Percentiles rank a stretch among this genome's conserved stretches.
Conservation (phyloP, 208 protist species). For the Leishmania turanica region DNA sequence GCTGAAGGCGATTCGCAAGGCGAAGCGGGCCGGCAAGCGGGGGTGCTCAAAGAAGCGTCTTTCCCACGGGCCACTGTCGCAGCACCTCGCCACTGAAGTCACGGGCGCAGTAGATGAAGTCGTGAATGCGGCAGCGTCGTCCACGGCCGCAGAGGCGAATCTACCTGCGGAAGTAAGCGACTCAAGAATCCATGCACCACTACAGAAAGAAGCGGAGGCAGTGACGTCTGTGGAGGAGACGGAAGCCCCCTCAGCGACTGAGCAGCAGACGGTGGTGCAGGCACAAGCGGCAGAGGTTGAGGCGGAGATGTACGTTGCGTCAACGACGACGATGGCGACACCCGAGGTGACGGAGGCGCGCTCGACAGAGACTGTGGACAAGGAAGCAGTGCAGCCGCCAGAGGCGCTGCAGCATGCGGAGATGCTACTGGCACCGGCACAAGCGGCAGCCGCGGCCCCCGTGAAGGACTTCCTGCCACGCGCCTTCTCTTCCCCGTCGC, state of each 20-base stretch:
- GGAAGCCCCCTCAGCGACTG: conserved; percentile 8
- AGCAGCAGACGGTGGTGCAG: conserved; percentile 9
- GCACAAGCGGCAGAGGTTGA: neutral
- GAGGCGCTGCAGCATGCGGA: neutral
- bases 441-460: neutral
- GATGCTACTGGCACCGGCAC: neutral
- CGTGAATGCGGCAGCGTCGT: neutral
- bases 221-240: conserved; percentile 16
- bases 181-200: conserved; percentile 9
- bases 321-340: neutral
- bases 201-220: conserved; percentile 15
- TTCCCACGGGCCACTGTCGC: neutral
- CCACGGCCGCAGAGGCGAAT: conserved; percentile 10
- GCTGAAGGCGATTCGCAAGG: conserved; percentile 11
- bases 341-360: neutral
- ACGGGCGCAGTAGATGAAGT: neutral
- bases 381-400: conserved; percentile 1
- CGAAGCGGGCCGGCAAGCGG: conserved; percentile 7
- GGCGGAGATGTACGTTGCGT: neutral
- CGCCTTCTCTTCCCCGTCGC: conserved; percentile 1
- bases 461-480: neutral
- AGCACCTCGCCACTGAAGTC: neutral
- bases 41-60: neutral
- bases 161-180: conserved; percentile 12
- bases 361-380: neutral